Base-by-base conservation (phyloP, 306 rosid genomes). In the Macrotyloma uniflorum region DNA sequence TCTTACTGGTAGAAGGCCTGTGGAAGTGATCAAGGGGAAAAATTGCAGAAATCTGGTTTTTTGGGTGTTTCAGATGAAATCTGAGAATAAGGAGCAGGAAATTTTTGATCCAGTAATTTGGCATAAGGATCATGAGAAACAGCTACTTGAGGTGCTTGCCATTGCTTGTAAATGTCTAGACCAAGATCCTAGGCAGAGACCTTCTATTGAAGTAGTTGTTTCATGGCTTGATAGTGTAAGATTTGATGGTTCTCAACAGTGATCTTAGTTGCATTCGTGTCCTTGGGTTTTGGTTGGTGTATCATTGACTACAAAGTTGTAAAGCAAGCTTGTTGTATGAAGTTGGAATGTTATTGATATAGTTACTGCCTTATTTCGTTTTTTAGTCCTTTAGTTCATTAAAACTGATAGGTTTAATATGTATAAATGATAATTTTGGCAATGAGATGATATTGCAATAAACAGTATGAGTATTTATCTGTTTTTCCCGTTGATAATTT, bases 41-140 rank as follows among this genome's bases (percentile, higher is more conserved):
- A 86, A 82, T 49, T 85, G 91, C 87, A 76, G 97, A 80, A 86
- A 92, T 74, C 70, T 90, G 72, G 91, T 92, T 50, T 88, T 77
- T 28, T 90, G 95, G 97, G 94, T 90, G 75, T 80, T 84, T 75
- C 91, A 90, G 74, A 90, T 88, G 94, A 88, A 83, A 86, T 83
- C 54, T 24, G 93, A 90, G 76, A 85, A 79, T 24, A 85, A 75
- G 83, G 91, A 90, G 87, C 84, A 87, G 38, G 94, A 90, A 69
- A 83, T 88, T 18, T 79, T 90, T 70, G 91, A 90, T 83, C 61
- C 87, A 42, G 82, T 85, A 42, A 88, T 90, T 64, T 88, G 94
- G 94, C 83, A 80, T 5, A 88, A 85, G 79, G 86, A 85, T 72
- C 57, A 69, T 55, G 90, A 88, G 86, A 90, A 90, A 79, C 91